phyloP scores from a whole-genome alignment of 176 grass and related monocot genomes.

The Secale cereale region DNA sequence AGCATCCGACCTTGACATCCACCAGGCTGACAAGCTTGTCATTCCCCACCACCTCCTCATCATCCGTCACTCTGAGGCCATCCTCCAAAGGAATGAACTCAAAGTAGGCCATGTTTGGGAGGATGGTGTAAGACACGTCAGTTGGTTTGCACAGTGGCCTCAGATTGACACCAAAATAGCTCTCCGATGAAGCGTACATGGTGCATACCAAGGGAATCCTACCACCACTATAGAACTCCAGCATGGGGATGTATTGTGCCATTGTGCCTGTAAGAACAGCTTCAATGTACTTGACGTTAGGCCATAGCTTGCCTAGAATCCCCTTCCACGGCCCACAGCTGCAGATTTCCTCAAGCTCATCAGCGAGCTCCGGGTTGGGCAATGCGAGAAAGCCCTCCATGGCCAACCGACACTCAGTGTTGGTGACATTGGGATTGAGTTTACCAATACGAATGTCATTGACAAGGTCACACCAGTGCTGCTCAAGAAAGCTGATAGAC shows the following conservation, averaged over 20 bases:
- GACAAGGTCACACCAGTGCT: constrained; percentile 58
- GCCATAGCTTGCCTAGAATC: constrained; percentile 55
- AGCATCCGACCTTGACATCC: constrained; percentile 64
- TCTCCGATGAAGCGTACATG: constrained; percentile 78
- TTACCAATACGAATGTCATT: constrained; percentile 59
- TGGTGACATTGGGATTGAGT: constrained; percentile 47
- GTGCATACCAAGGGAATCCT: constrained; percentile 60
- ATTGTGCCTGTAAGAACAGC: constrained; percentile 75
- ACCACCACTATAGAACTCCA: constrained; percentile 60
- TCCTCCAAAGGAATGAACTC: constrained; percentile 71
- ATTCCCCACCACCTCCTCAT: constrained; percentile 42
- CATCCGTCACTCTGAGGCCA: constrained; percentile 32
- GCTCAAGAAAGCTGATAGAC: constrained; percentile 66
- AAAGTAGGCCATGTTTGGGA: constrained; percentile 86
- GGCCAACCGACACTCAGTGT: constrained; percentile 28
- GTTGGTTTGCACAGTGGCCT: constrained; percentile 48
- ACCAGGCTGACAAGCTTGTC: constrained; percentile 54
- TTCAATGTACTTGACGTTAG: constrained; percentile 71
- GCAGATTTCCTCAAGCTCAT: constrained; percentile 60
- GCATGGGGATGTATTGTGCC: constrained; percentile 76
- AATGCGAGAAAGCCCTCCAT: constrained; percentile 37
- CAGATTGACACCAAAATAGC: constrained; percentile 69
- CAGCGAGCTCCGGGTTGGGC: constrained; percentile 49
- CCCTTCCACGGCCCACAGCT: constrained; percentile 50
- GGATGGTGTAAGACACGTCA: constrained; percentile 63